phyloP scores from a whole-genome alignment of 208 protist species.

The Leishmania martiniquensis region DNA sequence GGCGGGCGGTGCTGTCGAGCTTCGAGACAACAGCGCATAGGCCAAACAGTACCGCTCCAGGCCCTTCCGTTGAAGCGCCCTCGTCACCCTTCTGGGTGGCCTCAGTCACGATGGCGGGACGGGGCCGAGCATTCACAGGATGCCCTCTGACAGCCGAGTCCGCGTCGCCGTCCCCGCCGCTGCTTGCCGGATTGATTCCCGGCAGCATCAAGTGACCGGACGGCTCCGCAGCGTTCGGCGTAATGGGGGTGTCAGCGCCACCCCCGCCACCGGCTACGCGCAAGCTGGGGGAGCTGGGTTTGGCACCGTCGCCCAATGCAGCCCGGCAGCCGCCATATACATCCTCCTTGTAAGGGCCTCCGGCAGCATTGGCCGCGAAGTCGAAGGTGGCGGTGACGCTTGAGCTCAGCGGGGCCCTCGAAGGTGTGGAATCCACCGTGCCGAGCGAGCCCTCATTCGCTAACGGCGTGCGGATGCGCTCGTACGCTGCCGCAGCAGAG shows the following conservation, averaged over 20 bases:
- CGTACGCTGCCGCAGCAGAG: background rate
- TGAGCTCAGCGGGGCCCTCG: background rate
- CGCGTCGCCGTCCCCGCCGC: conserved; percentile 8
- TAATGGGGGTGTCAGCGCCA: background rate
- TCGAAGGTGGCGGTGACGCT: background rate
- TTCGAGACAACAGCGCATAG: conserved; percentile 77
- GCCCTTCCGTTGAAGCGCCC: background rate
- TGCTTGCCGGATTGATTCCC: conserved; percentile 8
- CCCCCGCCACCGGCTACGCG: background rate
- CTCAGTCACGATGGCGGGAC: background rate
- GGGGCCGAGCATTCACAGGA: background rate
- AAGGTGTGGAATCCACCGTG: background rate
- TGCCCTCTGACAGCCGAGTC: background rate
- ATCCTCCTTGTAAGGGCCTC: background rate
- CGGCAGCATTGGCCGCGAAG: background rate
- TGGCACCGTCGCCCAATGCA: background rate
- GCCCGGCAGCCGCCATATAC: background rate
- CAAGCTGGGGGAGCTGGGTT: background rate
- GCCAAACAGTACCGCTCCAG: conserved; percentile 47
- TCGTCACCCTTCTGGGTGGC: background rate
- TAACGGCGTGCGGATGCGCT: background rate
- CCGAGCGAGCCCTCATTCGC: background rate
- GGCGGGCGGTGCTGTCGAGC: conserved; percentile 54
- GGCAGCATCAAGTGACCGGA: conserved; percentile 22
- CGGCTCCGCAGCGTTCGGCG: conserved; percentile 10